Base-by-base conservation (phyloP, 78 protist genomes). In the Dictyostelium intermedium region DNA sequence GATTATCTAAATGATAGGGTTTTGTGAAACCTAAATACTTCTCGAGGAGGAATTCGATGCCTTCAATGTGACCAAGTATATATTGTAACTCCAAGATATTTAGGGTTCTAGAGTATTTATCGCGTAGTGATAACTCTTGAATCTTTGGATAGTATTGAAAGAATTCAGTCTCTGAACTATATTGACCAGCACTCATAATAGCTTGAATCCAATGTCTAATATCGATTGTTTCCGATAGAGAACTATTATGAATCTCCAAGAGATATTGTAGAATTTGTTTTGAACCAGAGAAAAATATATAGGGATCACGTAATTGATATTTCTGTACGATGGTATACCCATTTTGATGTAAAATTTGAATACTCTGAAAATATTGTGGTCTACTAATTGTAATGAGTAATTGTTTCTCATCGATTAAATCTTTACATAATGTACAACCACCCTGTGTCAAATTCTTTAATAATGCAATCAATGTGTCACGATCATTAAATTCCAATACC, bases 141-240 rank as follows among this genome's bases (percentile, higher is more conserved):
- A 77, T 41, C 18, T n/a, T 77, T 77, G 82, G 82, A 77, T 77
- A 77, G 2, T 18, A 23, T 77, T 77, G 50, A n/a, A 77, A 77
- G 45, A 77, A 43, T 41, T 35, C 50, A 5, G 34, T 72, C 27
- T 41, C 56, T 16, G 18, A 16, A 5, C 41, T 74, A 20, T 74
- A 74, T 37, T 37, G 41, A n/a, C 82, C 82, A 4, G 82, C 41
- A n/a, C 37, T 18, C 50, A 77, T 41, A 0, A 77, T 43, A 0
- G 82, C 82, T 10, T 43, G 34, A 77, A 77, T 41, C 82, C 82
- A 77, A 25, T 41, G 18, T 41, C 47, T 35, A 3, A 77, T 77
- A 77, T 77, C 82, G 0, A 77, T 77, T 2, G 82, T 77, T 3
- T 77, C 82, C 4, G 27, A 35, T 11, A 72, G 14, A 4, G 9